A percentile compares a stretch with the other conserved stretches of the same genome.
These are phyloP conservation scores for Pythium myriotylum DNA, from an alignment of 352 stramenopile genomes.

Conservation along the genomic window DNA sequence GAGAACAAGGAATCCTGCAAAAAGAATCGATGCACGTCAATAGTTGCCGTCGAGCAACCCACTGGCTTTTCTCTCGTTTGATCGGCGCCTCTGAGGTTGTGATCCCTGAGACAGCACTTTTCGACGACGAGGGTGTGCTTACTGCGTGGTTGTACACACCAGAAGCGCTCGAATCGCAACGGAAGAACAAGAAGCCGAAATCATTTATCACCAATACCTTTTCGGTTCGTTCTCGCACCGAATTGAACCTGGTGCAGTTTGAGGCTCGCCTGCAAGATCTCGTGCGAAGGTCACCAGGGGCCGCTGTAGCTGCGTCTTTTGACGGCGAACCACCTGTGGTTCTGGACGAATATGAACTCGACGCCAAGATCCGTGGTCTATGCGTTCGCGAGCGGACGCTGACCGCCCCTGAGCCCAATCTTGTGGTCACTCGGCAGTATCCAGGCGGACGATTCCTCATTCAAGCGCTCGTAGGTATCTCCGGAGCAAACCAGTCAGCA, in stretches of 20 bases:
- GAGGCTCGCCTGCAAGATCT: conserved; percentile 42
- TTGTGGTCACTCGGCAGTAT: conserved; percentile 23
- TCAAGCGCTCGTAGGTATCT: conserved; percentile 15
- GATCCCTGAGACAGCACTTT: conserved; percentile 43
- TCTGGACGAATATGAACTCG: conserved; percentile 29
- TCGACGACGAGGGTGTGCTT: conserved; percentile 44
- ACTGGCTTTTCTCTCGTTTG: conserved; percentile 40
- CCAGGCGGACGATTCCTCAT: conserved; percentile 33
- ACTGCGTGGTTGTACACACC: conserved; percentile 35
- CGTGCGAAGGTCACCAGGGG: neutral
- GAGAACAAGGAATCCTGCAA: neutral
- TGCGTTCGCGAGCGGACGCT: conserved; percentile 37
- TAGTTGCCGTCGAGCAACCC: conserved; percentile 26
- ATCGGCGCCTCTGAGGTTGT: conserved; percentile 25
- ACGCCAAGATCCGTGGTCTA: conserved; percentile 29
- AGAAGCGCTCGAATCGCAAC: neutral
- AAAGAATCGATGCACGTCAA: neutral
- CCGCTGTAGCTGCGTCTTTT: conserved; percentile 24
- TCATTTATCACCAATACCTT: too few species aligned
- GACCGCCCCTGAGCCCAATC: conserved; percentile 23
- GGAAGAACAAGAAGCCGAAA: conserved; percentile 1
- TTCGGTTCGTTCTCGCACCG: neutral
- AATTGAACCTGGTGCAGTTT: conserved; percentile 42
- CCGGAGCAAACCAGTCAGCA: too few species aligned
- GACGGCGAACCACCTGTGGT: conserved; percentile 6